phyloP scores from a whole-genome alignment of 441 rosid genomes.

The Adansonia gregorii region DNA sequence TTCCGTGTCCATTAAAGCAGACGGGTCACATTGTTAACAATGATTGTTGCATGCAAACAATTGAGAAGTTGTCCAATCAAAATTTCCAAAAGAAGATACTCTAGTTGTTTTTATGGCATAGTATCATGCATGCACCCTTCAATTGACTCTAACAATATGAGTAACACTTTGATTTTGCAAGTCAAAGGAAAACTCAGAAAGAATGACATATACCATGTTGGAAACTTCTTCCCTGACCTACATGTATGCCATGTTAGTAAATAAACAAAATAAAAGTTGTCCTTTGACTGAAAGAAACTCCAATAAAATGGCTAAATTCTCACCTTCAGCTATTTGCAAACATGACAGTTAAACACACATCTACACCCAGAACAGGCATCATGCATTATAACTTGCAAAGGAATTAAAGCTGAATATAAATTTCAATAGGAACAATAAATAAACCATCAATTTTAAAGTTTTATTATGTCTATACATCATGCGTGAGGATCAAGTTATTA shows the following conservation, averaged over 20 bases:
- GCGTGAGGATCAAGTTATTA: constrained; percentile 9
- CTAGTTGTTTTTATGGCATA: background rate
- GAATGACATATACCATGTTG: background rate
- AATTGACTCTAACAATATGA: background rate
- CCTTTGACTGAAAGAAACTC: background rate
- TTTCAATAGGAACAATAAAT: background rate
- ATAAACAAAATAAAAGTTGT: background rate
- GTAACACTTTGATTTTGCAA: background rate
- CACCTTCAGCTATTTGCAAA: background rate
- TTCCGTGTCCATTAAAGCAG: background rate
- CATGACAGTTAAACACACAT: constrained; percentile 5
- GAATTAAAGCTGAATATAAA: background rate
- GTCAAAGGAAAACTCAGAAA: background rate
- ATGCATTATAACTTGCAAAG: background rate
- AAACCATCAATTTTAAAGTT: background rate
- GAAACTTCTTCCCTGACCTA: background rate
- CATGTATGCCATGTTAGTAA: background rate
- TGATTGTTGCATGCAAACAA: background rate
- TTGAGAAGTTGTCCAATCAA: background rate
- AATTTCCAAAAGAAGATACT: background rate
- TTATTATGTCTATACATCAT: background rate
- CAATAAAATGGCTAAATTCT: constrained; percentile 4
- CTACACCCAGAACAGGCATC: background rate
- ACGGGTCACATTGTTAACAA: background rate
- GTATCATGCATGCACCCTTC: background rate